Evolutionary conservation across 495 filamentous ascomycete species (phyloP).

Genomic region (Bryoglossum gracile): DNA sequence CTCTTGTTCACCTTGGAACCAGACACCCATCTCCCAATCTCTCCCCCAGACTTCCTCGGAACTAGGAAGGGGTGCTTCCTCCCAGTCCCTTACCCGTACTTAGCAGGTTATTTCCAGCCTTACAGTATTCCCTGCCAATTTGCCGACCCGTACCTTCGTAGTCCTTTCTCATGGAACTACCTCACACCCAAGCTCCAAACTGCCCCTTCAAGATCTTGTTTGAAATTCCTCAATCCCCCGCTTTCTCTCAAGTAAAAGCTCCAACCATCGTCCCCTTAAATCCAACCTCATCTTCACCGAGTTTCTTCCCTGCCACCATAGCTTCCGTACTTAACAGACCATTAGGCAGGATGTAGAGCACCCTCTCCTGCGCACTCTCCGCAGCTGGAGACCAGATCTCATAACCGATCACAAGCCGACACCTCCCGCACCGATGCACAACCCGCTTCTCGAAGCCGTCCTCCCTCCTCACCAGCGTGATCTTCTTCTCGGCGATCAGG

Average conservation of each 20-base stretch:
- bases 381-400: slow-evolving; percentile 31
- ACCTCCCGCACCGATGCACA: slow-evolving; percentile 54
- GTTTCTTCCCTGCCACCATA: slow-evolving; percentile 24
- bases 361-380: slow-evolving; percentile 20
- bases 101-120: too few relatives aligned
- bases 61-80: too few relatives aligned
- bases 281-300: slow-evolving; percentile 15
- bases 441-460: slow-evolving; percentile 71
- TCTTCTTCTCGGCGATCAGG: slow-evolving; percentile 37
- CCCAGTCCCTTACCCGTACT: too few relatives aligned
- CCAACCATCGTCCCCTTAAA: neutral
- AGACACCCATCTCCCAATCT: too few relatives aligned
- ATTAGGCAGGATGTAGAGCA: slow-evolving; percentile 53
- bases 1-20: too few relatives aligned
- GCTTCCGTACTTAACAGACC: slow-evolving; percentile 45
- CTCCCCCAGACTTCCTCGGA: too few relatives aligned
- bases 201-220: too few relatives aligned
- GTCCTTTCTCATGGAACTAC: too few relatives aligned
- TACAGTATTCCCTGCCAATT: too few relatives aligned
- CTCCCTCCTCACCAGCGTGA: slow-evolving; percentile 50
- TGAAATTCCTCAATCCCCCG: too few relatives aligned
- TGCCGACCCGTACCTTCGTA: too few relatives aligned
- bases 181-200: too few relatives aligned
- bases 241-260: neutral
- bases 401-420: slow-evolving; percentile 59